Conservation (phyloP, 805 yeast species). For the Starmerella tilneyi region DNA sequence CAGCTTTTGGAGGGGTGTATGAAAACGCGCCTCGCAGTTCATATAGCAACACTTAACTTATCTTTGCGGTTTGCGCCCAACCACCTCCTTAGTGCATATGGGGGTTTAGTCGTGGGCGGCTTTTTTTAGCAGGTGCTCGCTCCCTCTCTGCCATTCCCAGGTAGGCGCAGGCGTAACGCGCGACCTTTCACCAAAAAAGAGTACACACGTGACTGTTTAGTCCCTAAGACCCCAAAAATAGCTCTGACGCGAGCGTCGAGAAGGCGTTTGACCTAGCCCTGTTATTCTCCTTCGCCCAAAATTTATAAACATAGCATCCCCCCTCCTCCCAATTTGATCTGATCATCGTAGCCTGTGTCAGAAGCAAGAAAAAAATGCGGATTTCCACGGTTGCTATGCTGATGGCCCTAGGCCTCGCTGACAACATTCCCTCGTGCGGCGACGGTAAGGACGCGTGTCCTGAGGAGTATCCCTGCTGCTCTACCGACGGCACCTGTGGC, state of each 20-base stretch:
- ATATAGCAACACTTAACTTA: too few species aligned
- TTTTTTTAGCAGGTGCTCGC: background rate
- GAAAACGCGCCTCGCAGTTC: too few species aligned
- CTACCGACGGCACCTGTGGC: conserved; percentile 71
- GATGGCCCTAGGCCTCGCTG: conserved; percentile 12
- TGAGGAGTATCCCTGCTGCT: conserved; percentile 72
- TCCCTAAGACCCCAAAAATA: conserved; percentile 2
- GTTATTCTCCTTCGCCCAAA: background rate
- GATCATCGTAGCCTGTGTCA: too few species aligned
- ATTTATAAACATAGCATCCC: conserved; percentile 6
- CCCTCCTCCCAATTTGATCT: background rate
- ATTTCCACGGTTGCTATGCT: conserved; percentile 9
- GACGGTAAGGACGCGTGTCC: conserved; percentile 47
- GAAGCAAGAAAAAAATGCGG: conserved; percentile 12
- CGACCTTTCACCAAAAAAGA: conserved; percentile 4
- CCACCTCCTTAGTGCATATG: background rate
- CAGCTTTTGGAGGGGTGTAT: too few species aligned
- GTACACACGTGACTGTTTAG: background rate
- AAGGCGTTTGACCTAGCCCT: background rate
- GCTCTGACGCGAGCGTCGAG: background rate
- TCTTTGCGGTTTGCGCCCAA: conserved; percentile 8
- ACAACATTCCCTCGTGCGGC: conserved; percentile 23
- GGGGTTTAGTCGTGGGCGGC: background rate
- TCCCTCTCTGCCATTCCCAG: background rate
- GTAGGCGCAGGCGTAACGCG: conserved; percentile 6